A percentile compares a stretch with the other conserved stretches of the same genome.
These are phyloP conservation scores for Blumeria graminis DNA, from an alignment of 2,329 filamentous ascomycete species.

Conservation along the genomic window DNA sequence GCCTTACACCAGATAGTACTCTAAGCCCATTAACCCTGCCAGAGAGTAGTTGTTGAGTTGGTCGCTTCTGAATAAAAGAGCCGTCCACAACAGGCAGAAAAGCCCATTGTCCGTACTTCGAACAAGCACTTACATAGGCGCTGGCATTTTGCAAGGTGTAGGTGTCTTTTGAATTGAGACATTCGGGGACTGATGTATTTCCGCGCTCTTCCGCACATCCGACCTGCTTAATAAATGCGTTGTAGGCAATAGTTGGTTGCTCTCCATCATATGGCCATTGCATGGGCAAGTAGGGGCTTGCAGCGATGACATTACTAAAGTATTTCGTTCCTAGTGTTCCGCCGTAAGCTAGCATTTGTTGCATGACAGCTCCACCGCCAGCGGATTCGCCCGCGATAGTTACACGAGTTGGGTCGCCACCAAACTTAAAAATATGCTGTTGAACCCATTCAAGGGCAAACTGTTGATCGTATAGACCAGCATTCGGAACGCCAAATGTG, in stretches of 20 bases:
- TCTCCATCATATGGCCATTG: constrained; percentile 25
- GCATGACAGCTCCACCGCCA: constrained; percentile 24
- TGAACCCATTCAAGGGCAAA: constrained; percentile 13
- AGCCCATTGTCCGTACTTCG: constrained; percentile 11
- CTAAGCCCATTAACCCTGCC: constrained; percentile 13
- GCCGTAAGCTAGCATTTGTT: constrained; percentile 27
- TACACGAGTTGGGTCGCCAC: constrained; percentile 12
- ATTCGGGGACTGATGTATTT: constrained; percentile 6
- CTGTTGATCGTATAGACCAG: constrained; percentile 18
- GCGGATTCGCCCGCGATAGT: constrained; percentile 20
- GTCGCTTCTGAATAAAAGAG: constrained; percentile 12
- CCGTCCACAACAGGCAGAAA: constrained; percentile 18
- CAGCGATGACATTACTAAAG: constrained; percentile 12
- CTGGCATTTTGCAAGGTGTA: constrained; percentile 14
- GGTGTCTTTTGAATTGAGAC: constrained; percentile 2
- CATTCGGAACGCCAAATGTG: constrained; percentile 20
- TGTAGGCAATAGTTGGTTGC: constrained; percentile 20
- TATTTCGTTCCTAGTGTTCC: constrained; percentile 11
- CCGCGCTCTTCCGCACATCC: constrained; percentile 15
- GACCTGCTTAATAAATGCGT: constrained; percentile 19
- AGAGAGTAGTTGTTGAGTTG: constrained; percentile 11
- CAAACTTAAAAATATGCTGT: constrained; percentile 13
- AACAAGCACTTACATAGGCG: constrained; percentile 2
- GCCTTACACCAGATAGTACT: constrained; percentile 6
- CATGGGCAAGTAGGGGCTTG: constrained; percentile 26